Evolutionary conservation across 352 stramenopile species (phyloP).

Genomic region (Pythium apleroticum): DNA sequence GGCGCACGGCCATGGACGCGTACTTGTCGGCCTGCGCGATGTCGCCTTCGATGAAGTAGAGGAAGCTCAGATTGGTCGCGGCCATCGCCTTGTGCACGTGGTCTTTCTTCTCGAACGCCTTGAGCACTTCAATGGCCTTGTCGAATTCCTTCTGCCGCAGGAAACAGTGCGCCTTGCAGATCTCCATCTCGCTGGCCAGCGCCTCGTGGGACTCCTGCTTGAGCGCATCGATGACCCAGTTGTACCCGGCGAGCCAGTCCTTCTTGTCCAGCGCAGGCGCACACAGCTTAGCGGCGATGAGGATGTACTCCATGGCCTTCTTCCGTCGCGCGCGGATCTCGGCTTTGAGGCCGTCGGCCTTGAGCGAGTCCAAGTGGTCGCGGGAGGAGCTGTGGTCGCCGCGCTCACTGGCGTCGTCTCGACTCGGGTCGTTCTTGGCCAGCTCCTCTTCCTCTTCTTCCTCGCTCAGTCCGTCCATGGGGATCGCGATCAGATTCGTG

Average conservation of each 20-base stretch:
- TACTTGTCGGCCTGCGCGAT: slow-evolving; percentile 91
- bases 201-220: slow-evolving; percentile 89
- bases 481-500: slow-evolving; percentile 89
- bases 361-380: slow-evolving; percentile 61
- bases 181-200: slow-evolving; percentile 92
- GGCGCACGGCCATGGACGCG: slow-evolving; percentile 87
- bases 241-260: slow-evolving; percentile 91
- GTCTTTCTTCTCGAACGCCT: slow-evolving; percentile 96
- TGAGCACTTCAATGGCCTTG: slow-evolving; percentile 92
- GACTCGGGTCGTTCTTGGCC: slow-evolving; percentile 34
- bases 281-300: slow-evolving; percentile 93
- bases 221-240: slow-evolving; percentile 93
- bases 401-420: slow-evolving; percentile 34
- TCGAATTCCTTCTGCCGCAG: slow-evolving; percentile 94
- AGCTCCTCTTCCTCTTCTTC: slow-evolving; percentile 86
- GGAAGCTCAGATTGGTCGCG: slow-evolving; percentile 95
- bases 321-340: slow-evolving; percentile 77
- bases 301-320: slow-evolving; percentile 89
- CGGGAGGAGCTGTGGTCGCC: slow-evolving; percentile 41
- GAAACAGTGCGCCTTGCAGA: slow-evolving; percentile 86
- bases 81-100: slow-evolving; percentile 91
- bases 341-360: slow-evolving; percentile 69
- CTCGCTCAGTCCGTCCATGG: slow-evolving; percentile 84
- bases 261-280: slow-evolving; percentile 92
- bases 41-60: slow-evolving; percentile 97